Conservation (phyloP, 768 basidiomycete genomes). For the Nevesoporus exiguus region DNA sequence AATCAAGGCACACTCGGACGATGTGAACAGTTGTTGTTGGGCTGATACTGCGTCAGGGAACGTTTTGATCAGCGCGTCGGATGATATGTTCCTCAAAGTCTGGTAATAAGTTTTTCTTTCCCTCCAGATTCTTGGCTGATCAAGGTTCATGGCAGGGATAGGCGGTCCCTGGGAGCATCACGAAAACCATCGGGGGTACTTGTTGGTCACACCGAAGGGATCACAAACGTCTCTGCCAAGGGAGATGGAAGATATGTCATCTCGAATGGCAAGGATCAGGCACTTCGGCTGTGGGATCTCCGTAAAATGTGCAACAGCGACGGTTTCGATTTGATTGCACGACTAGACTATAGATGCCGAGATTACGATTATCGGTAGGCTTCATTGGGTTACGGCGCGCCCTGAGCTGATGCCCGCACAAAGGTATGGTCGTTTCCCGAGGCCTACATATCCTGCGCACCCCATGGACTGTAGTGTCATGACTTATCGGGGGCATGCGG, state of each 20-base stretch:
- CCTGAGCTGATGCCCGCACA: slow-evolving; percentile 9
- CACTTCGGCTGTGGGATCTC: slow-evolving; percentile 88
- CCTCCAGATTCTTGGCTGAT: neutral
- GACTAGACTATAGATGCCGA: slow-evolving; percentile 50
- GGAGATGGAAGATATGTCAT: slow-evolving; percentile 95
- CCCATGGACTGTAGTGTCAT: slow-evolving; percentile 92
- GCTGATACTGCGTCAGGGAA: slow-evolving; percentile 92
- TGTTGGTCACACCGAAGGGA: slow-evolving; percentile 93
- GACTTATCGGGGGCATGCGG: slow-evolving; percentile 91
- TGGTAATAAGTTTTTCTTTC: slow-evolving; percentile 54
- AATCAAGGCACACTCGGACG: slow-evolving; percentile 83
- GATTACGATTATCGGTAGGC: slow-evolving; percentile 83
- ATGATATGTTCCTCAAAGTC: slow-evolving; percentile 92
- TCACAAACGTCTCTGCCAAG: slow-evolving; percentile 92
- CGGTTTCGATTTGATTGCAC: slow-evolving; percentile 57
- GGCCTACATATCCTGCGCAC: slow-evolving; percentile 59
- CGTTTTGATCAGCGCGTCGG: slow-evolving; percentile 91
- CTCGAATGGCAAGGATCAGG: slow-evolving; percentile 95
- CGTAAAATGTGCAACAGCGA: slow-evolving; percentile 82
- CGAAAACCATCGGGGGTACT: slow-evolving; percentile 87
- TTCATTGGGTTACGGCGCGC: neutral
- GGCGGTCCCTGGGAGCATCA: slow-evolving; percentile 44
- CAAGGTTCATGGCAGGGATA: slow-evolving; percentile 39
- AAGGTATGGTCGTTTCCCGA: slow-evolving; percentile 66
- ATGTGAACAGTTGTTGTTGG: slow-evolving; percentile 96